These are phyloP conservation scores for Lagerstroemia speciosa DNA, from an alignment of 345 rosid genomes.

Conservation along the genomic window DNA sequence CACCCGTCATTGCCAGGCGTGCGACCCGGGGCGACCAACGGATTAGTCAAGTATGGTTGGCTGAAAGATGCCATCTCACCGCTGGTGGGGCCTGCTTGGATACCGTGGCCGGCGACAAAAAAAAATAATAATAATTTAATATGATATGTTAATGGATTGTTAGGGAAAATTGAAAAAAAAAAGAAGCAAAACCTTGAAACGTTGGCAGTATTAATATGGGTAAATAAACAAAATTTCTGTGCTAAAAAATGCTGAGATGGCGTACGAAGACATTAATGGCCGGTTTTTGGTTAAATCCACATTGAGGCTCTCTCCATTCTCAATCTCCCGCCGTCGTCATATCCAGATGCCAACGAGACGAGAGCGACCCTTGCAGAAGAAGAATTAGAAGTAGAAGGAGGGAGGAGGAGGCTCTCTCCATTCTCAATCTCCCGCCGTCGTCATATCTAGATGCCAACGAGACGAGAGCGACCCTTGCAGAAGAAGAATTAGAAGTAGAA, in stretches of 20 bases:
- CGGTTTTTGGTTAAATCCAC: constrained; percentile 11
- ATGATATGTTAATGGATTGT: too few species aligned
- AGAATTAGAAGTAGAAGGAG: neutral
- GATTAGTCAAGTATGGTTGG: too few species aligned
- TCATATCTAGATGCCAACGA: constrained; percentile 8
- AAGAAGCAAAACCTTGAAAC: too few species aligned
- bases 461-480: neutral
- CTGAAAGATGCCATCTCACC: too few species aligned
- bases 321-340: neutral
- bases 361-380: neutral
- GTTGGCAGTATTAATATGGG: too few species aligned
- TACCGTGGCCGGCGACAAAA: too few species aligned
- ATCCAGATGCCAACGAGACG: constrained; percentile 10
- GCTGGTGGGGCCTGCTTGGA: too few species aligned
- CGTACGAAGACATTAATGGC: constrained; percentile 15
- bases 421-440: neutral
- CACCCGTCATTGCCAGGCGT: too few species aligned
- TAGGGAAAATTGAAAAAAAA: too few species aligned
- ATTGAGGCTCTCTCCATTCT: constrained; percentile 1
- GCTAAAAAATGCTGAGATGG: neutral
- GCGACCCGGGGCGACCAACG: too few species aligned
- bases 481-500: neutral
- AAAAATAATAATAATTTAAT: too few species aligned
- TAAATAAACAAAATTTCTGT: too few species aligned
- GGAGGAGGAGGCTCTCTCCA: neutral